phyloP scores from a whole-genome alignment of 1,139 yeast species.

The Suhomyces kunorum region DNA sequence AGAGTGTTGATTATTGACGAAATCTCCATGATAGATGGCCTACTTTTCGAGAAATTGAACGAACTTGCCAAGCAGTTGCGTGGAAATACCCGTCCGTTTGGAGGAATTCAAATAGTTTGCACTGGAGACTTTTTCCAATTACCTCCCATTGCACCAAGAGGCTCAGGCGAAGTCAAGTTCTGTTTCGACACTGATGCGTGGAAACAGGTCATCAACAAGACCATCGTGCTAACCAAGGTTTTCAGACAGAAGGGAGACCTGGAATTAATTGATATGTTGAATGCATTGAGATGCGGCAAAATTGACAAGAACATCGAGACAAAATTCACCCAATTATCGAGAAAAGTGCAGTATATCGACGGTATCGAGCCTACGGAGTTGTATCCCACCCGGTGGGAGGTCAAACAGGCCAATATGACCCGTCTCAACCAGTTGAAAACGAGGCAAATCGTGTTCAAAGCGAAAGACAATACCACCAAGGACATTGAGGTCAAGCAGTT shows the following conservation, averaged over 20 bases:
- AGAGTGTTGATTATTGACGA: constrained; percentile 81
- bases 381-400: constrained; percentile 75
- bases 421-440: constrained; percentile 44
- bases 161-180: constrained; percentile 35
- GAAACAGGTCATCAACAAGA: constrained; percentile 53
- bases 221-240: constrained; percentile 61
- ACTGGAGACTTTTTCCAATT: constrained; percentile 92
- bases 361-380: constrained; percentile 82
- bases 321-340: constrained; percentile 49
- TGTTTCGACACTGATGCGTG: constrained; percentile 64
- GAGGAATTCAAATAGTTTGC: constrained; percentile 82
- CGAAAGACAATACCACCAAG: constrained; percentile 47
- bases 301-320: constrained; percentile 46
- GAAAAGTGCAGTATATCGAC: constrained; percentile 62
- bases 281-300: constrained; percentile 68
- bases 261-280: constrained; percentile 69
- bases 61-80: constrained; percentile 60
- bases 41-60: constrained; percentile 69
- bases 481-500: constrained; percentile 26
- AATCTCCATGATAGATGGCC: constrained; percentile 85
- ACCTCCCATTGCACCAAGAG: constrained; percentile 69
- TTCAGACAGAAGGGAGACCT: constrained; percentile 74
- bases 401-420: constrained; percentile 62
- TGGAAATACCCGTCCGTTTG: constrained; percentile 62
- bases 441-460: constrained; percentile 42